Evolutionary conservation across 345 rosid genomes (phyloP).

Genomic region (Corchorus olitorius): DNA sequence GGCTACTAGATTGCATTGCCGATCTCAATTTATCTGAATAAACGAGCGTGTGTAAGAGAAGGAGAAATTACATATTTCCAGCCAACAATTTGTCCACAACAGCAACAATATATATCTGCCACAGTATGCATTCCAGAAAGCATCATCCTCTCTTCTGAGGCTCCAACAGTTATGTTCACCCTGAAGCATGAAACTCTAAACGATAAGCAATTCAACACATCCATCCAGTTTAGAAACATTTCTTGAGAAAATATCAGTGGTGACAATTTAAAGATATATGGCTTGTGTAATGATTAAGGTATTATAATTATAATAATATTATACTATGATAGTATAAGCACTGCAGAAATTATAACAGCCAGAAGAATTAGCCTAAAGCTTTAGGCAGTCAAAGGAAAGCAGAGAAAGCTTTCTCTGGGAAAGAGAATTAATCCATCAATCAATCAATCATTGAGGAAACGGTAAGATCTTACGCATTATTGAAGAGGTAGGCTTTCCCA

Average conservation of each 20-base stretch:
- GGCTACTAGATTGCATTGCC: background rate
- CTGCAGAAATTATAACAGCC: background rate
- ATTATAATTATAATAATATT: background rate
- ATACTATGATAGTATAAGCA: background rate
- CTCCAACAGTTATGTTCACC: conserved; percentile 67
- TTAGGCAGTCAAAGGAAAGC: background rate
- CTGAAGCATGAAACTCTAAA: conserved; percentile 40
- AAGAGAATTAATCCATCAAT: background rate
- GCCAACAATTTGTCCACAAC: conserved; percentile 86
- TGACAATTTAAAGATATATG: background rate
- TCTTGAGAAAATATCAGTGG: background rate
- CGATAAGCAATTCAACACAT: background rate
- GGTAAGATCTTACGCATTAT: conserved; percentile 57
- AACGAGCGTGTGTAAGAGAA: background rate
- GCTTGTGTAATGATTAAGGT: background rate
- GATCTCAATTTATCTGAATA: background rate
- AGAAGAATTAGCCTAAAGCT: background rate
- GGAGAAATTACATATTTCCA: conserved; percentile 81
- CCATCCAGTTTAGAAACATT: background rate
- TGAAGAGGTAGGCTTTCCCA: conserved; percentile 89
- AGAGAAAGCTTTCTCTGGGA: background rate
- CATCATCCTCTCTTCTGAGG: conserved; percentile 76
- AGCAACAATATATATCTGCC: conserved; percentile 84
- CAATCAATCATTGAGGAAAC: conserved; percentile 7
- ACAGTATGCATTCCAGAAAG: conserved; percentile 83